These are phyloP conservation scores for Cystobasidium onofrii DNA, from an alignment of 768 basidiomycete species.

Conservation along the genomic window DNA sequence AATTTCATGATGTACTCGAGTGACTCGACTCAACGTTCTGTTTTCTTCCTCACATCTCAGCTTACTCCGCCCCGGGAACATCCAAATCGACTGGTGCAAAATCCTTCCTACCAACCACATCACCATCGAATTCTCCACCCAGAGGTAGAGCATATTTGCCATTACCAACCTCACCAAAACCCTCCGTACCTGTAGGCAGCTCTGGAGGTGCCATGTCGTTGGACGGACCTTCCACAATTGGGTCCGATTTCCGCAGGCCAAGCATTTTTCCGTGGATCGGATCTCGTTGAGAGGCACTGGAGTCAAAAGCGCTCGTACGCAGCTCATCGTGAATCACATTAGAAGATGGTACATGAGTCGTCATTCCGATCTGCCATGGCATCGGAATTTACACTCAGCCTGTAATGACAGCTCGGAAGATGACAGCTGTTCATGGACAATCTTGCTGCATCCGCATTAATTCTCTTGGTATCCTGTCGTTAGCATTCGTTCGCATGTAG, in stretches of 20 bases:
- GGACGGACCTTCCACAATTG: not conserved
- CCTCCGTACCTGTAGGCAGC: not conserved
- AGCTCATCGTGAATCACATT: too few relatives aligned
- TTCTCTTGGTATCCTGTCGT: too few relatives aligned
- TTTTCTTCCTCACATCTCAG: not conserved
- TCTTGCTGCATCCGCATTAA: too few relatives aligned
- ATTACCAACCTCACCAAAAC: not conserved
- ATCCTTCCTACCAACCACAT: not conserved
- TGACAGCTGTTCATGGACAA: too few relatives aligned
- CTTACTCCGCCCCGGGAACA: not conserved
- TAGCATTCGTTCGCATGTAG: too few relatives aligned
- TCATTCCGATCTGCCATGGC: too few relatives aligned
- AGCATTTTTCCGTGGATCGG: not conserved
- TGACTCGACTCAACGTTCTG: not conserved
- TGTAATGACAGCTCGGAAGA: too few relatives aligned
- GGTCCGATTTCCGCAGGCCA: not conserved
- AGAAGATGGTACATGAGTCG: too few relatives aligned
- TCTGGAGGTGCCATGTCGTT: not conserved
- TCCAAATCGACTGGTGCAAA: not conserved
- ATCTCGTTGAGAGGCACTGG: not conserved
- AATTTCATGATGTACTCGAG: too few relatives aligned
- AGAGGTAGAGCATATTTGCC: not conserved
- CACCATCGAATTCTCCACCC: not conserved
- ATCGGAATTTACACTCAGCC: too few relatives aligned
- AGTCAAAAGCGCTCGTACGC: too few relatives aligned